Evolutionary conservation across 2,329 filamentous ascomycete species (phyloP).

Genomic region (Macrophomina phaseolina): DNA sequence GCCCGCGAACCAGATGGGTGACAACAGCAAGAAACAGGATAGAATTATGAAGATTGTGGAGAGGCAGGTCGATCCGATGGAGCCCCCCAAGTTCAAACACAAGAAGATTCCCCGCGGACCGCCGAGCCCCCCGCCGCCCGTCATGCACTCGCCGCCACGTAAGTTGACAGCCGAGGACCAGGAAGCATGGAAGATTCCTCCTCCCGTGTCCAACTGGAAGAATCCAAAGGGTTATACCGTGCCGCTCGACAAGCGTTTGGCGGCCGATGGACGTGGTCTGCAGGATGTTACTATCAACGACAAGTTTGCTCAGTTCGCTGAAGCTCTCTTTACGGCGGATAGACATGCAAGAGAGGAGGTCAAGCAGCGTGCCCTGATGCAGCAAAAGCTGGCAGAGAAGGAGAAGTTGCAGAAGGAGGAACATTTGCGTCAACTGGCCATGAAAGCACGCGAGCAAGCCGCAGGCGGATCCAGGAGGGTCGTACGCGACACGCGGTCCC

Average conservation of each 20-base stretch:
- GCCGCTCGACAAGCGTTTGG: conserved; percentile 90
- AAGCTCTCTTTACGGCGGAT: conserved; percentile 93
- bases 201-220: conserved; percentile 97
- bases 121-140: conserved; percentile 87
- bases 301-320: conserved; percentile 95
- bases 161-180: conserved; percentile 97
- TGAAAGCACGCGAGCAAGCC: conserved; percentile 88
- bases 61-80: conserved; percentile 90
- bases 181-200: conserved; percentile 90
- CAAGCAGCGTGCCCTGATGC: conserved; percentile 89
- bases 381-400: conserved; percentile 94
- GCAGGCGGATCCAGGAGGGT: conserved; percentile 47
- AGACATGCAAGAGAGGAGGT: conserved; percentile 95
- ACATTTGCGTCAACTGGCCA: conserved; percentile 82
- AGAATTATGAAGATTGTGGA: conserved; percentile 99
- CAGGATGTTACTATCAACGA: conserved; percentile 97
- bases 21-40: conserved; percentile 82
- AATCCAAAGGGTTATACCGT: conserved; percentile 99
- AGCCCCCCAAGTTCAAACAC: conserved; percentile 97
- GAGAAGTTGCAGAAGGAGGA: conserved; percentile 96
- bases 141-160: conserved; percentile 92
- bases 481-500: conserved; percentile 24
- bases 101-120: conserved; percentile 96
- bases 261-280: conserved; percentile 87
- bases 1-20: conserved; percentile 95